Base-by-base conservation (phyloP, 345 rosid species). In the Anacardium occidentale region DNA sequence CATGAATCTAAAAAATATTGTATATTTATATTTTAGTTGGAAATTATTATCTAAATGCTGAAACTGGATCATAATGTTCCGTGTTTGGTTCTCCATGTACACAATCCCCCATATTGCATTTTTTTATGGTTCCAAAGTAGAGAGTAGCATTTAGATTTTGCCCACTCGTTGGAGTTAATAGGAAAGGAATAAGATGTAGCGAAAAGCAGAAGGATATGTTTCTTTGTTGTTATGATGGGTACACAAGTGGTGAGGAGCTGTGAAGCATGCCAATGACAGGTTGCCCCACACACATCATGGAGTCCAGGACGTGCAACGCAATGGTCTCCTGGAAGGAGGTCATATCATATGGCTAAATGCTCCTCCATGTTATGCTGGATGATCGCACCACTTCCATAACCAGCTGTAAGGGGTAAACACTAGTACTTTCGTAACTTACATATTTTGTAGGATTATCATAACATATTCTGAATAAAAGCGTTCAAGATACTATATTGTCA, bases 11-110 rank as follows among this genome's bases (percentile, higher is more conserved):
- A 25, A 42, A 51, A 37, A 63, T 42, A 57, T 48, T 79, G 79
- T 79, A 62, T 68, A 62, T 62, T 75, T 79, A 62, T 68, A 62
- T 62, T 75, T 29, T n/a, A 45, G 73, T 59, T n/a, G 45, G 64
- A 69, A 60, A 9, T 60, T 60, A 29, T 45, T n/a, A 60, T 60
- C 5, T 60, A 9, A 60, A 60, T 32, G 64, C 2, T 32, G 42
- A 61, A 42, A 70, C 59, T 47, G 44, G 48, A n/a, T 18, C 24
- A 58, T 70, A 12, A 70, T 25, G 17, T 45, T 26, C 21, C 45
- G n/a, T 9, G 25, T 13, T 29, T 29, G 32, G 32, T 3, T 29
- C n/a, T n/a, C n/a, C n/a, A 3, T 29, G 32, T 29, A 29, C 32
- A 29, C 32, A 29, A 29, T 29, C 3, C 32, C 32, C 6, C 64